phyloP scores from a whole-genome alignment of 352 stramenopile genomes.

The Globisporangium nodosum region DNA sequence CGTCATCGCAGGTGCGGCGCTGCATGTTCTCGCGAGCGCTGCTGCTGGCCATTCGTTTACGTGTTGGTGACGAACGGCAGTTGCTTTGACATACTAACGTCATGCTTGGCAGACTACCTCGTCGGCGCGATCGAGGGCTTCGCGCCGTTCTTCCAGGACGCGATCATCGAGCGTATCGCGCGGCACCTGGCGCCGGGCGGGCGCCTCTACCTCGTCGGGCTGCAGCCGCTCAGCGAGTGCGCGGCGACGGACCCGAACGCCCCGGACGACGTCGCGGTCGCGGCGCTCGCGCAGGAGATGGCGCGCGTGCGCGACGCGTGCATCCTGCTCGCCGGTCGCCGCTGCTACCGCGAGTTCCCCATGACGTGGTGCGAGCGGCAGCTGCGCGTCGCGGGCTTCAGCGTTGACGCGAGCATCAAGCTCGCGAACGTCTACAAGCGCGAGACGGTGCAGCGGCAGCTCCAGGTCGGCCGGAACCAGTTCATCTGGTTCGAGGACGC shows the following conservation, averaged over 20 bases:
- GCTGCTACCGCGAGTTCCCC: slow-evolving; percentile 90
- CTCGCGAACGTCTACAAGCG: slow-evolving; percentile 89
- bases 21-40: neutral
- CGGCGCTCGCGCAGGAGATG: slow-evolving; percentile 55
- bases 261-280: slow-evolving; percentile 25
- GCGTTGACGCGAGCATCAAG: slow-evolving; percentile 41
- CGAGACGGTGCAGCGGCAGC: slow-evolving; percentile 80
- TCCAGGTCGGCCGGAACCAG: slow-evolving; percentile 86
- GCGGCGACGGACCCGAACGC: slow-evolving; percentile 11
- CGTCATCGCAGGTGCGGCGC: slow-evolving; percentile 52
- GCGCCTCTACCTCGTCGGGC: slow-evolving; percentile 84
- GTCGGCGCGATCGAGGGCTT: slow-evolving; percentile 91
- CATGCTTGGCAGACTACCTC: slow-evolving; percentile 70
- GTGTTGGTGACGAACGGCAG: neutral
- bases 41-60: neutral
- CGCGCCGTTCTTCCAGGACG: slow-evolving; percentile 77
- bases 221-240: slow-evolving; percentile 82
- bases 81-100: neutral
- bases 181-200: slow-evolving; percentile 73
- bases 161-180: slow-evolving; percentile 58
- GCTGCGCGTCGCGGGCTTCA: slow-evolving; percentile 45
- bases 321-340: slow-evolving; percentile 81
- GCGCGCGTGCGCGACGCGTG: slow-evolving; percentile 81
- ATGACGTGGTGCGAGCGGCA: slow-evolving; percentile 85
- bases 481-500: slow-evolving; percentile 29